phyloP scores from a whole-genome alignment of 345 rosid species.

The Populus nigra region DNA sequence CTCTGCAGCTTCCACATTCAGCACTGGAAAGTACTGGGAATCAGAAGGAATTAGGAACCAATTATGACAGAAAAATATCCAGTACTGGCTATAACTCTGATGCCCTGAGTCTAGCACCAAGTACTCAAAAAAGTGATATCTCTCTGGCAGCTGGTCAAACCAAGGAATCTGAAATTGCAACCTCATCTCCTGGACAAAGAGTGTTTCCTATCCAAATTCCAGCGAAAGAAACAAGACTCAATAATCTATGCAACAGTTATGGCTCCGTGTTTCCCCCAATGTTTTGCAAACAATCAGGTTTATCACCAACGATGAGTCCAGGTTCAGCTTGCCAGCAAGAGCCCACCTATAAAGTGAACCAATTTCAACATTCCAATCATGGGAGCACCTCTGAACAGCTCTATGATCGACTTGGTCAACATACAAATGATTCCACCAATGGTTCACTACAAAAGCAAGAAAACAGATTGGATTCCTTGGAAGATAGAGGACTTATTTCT shows the following conservation, averaged over 20 bases:
- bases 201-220: conserved; percentile 48
- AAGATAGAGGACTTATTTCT: conserved; percentile 55
- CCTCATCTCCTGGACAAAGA: conserved; percentile 41
- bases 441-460: conserved; percentile 31
- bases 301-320: conserved; percentile 48
- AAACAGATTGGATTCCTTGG: conserved; percentile 33
- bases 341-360: conserved; percentile 39
- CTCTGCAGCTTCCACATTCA: conserved; percentile 39
- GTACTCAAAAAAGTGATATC: conserved; percentile 42
- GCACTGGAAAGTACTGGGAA: conserved; percentile 26
- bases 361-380: conserved; percentile 31
- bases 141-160: conserved; percentile 33
- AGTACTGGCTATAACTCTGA: conserved; percentile 28
- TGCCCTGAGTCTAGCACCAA: conserved; percentile 38
- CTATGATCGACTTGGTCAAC: conserved; percentile 40
- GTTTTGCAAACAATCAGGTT: conserved; percentile 33
- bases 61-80: conserved; percentile 32
- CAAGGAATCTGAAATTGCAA: conserved; percentile 39
- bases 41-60: conserved; percentile 29
- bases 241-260: conserved; percentile 34
- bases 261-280: conserved; percentile 40
- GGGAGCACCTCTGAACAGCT: conserved; percentile 37
- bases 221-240: conserved; percentile 37
- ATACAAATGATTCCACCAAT: conserved; percentile 35
- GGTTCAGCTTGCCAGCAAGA: conserved; percentile 59